Evolutionary conservation across 169 alveolate genomes (phyloP), one percentile per base, ranked within the genome.

Genomic region (Cryptosporidium parvum): DNA sequence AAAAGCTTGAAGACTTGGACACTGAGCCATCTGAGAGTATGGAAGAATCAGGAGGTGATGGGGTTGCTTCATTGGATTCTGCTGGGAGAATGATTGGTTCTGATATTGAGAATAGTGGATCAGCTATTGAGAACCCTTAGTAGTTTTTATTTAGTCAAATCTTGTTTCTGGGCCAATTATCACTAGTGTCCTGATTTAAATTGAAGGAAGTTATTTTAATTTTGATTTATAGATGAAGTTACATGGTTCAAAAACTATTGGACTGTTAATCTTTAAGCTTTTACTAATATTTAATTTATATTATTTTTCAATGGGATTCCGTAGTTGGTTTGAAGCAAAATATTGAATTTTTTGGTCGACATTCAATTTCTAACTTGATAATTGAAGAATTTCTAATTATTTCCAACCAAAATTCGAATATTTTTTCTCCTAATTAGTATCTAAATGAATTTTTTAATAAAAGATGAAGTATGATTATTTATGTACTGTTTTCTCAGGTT

Each of bases 91-190:
- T 61, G 23, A 59, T 80, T 18, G 75, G 68, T 26, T 80, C 89
- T 26, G 75, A 65, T 45, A n/a, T 80, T 5, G 89, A 62, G 9
- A 80, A 80, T 80, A 80, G 89, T 80, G 89, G 89, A 26, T 80
- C 89, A 10, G 29, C 10, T 8, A 18, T 56, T 23, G 18, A 5
- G 18, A 35, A 53, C 45, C 0, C 4, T 53, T 0, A 23, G 45
- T 45, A 58, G 67, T n/a, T 12, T 7, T 10, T 31, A 31, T 56
- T 56, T 56, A 56, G 35, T 56, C 18, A 56, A 8, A 23, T 56
- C 3, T 56, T 56, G 7, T 21, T n/a, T 26, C 67, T 56, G n/a
- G 67, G 1, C 35, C 18, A 56, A 21, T 23, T 8, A 56, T n/a
- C 14, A 23, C 0, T n/a, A 10, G 35, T 16, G 67, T 21, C 67